phyloP scores from a whole-genome alignment of 345 rosid genomes.

The Adansonia digitata region DNA sequence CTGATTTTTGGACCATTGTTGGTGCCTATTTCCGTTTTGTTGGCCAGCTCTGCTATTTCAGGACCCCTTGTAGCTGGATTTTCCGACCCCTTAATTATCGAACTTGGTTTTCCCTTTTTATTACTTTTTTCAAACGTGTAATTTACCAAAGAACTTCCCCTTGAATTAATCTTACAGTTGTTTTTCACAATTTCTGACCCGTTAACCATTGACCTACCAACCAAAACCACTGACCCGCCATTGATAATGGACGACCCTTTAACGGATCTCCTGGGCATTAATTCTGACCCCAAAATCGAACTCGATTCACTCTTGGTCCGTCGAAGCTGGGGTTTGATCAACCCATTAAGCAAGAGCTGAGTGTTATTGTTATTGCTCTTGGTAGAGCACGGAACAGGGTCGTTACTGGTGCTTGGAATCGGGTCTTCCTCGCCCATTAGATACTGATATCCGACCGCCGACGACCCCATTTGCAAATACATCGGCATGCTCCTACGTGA shows the following conservation, averaged over 20 bases:
- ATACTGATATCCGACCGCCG: constrained; percentile 80
- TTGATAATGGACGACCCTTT: too few species aligned
- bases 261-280: too few species aligned
- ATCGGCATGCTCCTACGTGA: constrained; percentile 91
- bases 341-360: neutral
- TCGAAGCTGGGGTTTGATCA: neutral
- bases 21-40: neutral
- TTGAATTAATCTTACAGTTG: neutral
- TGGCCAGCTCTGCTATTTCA: neutral
- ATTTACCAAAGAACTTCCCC: constrained; percentile 22
- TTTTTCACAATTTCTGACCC: neutral
- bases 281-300: neutral
- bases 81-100: constrained; percentile 4
- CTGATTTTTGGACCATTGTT: neutral
- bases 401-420: constrained; percentile 18
- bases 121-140: neutral
- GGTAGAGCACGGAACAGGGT: neutral
- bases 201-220: too few species aligned
- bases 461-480: constrained; percentile 46
- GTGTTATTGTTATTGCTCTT: constrained; percentile 20
- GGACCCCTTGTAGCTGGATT: neutral
- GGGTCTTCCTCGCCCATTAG: constrained; percentile 64
- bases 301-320: neutral
- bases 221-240: too few species aligned
- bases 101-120: neutral